These are phyloP conservation scores for Candida caryicola DNA, from an alignment of 805 yeast species.

Conservation along the genomic window DNA sequence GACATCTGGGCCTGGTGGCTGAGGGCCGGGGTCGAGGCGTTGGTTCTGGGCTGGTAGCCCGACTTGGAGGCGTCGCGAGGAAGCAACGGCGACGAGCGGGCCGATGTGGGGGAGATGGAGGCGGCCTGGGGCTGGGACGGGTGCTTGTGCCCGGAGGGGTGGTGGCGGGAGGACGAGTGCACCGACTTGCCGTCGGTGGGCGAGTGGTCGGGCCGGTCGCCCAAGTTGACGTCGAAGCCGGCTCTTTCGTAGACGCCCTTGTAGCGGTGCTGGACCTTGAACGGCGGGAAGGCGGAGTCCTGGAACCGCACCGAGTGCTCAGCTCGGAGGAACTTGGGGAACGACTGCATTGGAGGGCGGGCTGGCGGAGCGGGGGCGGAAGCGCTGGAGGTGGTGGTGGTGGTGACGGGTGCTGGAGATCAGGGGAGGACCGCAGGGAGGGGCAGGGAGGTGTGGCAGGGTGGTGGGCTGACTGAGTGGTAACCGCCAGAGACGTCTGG, in stretches of 20 bases:
- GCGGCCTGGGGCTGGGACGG: conserved; percentile 12
- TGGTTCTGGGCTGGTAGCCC: conserved; percentile 1
- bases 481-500: too few relatives aligned
- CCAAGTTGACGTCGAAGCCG: conserved; percentile 57
- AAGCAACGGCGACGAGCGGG: conserved; percentile 8
- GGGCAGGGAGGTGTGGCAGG: too few relatives aligned
- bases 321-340: conserved; percentile 19
- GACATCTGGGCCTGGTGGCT: conserved; percentile 2
- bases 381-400: too few relatives aligned
- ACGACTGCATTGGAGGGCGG: conserved; percentile 14
- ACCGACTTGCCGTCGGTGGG: conserved; percentile 9
- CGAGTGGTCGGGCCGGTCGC: conserved; percentile 1
- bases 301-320: conserved; percentile 19
- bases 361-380: too few relatives aligned
- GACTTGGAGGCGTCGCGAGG: conserved; percentile 2
- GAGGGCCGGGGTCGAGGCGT: conserved; percentile 8
- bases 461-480: too few relatives aligned
- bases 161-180: conserved; percentile 3
- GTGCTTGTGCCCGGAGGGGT: conserved; percentile 2
- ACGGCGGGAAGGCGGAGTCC: conserved; percentile 67
- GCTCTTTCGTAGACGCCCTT: conserved; percentile 78
- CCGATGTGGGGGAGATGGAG: conserved; percentile 10
- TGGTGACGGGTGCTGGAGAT: too few relatives aligned
- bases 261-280: conserved; percentile 59
- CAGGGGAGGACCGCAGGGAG: too few relatives aligned